Base-by-base conservation (phyloP, 2,329 filamentous ascomycete genomes). In the Neocucurbitaria cava region DNA sequence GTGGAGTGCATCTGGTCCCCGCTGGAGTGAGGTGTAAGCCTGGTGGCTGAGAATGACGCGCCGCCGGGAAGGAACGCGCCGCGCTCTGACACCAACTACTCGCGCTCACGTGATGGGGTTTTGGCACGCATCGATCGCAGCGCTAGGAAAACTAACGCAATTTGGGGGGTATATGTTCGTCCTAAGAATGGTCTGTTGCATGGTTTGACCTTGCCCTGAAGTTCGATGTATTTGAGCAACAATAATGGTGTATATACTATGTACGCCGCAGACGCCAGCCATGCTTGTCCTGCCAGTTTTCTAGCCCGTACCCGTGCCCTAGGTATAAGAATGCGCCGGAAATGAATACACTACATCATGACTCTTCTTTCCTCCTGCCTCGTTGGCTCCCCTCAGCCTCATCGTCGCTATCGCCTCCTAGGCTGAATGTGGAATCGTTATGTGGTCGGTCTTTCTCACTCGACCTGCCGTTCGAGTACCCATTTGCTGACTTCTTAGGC, bases 341-440 rank as follows among this genome's bases (percentile, higher is more conserved):
- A 28, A 35, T 26, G 42, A 42, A 31, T 26, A 15, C 15, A 42
- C n/a, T 38, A 36, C 23, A 49, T 56, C 50, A 66, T 15, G 59
- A 66, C 41, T 69, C 62, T 53, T 73, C 70, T 52, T 70, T 67
- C 42, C 58, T 68, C 56, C 64, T 71, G 18, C 68, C 71, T 15
- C 64, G 65, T 18, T 74, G 69, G 39, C 67, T 74, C 10, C 59
- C 65, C 31, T 71, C 73, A 10, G 72, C 72, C 40, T 65, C 65
- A 35, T 76, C 74, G 39, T 72, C 73, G 46, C 76, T 77, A 17
- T 78, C 81, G 33, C 77, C 80, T 1, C 81, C 82, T 24, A 84
- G 68, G 46, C 79, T 78, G 65, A 83, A 83, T 33, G 77, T 73
- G 1, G 71, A 71, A 45, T 75, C 72, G 41, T 74, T 73, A n/a